Percentiles rank a stretch among this genome's conserved stretches.
Evolutionary conservation across 129 eudicot species (phyloP).

Genomic region (Kitagawia praeruptora): DNA sequence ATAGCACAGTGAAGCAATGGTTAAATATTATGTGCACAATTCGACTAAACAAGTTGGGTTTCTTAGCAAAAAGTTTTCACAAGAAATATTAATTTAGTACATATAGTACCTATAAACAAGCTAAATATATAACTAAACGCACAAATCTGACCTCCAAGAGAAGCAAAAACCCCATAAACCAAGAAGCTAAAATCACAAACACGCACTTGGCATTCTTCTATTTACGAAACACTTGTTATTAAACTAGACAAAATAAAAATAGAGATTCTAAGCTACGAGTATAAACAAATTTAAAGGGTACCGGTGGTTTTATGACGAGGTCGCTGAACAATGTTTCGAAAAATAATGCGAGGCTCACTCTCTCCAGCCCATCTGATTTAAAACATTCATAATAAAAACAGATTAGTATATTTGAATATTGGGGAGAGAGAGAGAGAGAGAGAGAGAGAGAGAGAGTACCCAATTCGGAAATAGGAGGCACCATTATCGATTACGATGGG

Average conservation of each 20-base stretch:
- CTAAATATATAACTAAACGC: not conserved
- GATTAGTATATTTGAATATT: not conserved
- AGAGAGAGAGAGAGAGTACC: slow-evolving; percentile 30
- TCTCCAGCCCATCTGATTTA: slow-evolving; percentile 92
- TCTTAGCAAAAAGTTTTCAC: not conserved
- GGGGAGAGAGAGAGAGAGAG: not conserved
- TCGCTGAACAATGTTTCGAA: slow-evolving; percentile 88
- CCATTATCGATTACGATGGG: slow-evolving; percentile 97
- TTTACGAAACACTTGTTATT: not conserved
- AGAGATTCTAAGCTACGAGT: not conserved
- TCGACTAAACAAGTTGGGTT: not conserved
- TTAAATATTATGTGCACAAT: not conserved
- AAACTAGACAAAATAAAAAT: not conserved
- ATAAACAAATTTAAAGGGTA: not conserved
- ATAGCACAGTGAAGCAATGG: not conserved
- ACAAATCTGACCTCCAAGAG: too few species aligned
- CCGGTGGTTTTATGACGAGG: slow-evolving; percentile 94
- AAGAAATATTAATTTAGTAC: not conserved
- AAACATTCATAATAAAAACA: slow-evolving; percentile 12
- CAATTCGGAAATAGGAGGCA: slow-evolving; percentile 90
- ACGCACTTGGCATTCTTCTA: not conserved
- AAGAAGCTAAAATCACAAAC: not conserved
- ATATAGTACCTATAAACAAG: not conserved
- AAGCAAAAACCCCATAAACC: not conserved
- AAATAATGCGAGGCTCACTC: slow-evolving; percentile 77